phyloP scores from a whole-genome alignment of 352 stramenopile species.

The Phytophthora boehmeriae region DNA sequence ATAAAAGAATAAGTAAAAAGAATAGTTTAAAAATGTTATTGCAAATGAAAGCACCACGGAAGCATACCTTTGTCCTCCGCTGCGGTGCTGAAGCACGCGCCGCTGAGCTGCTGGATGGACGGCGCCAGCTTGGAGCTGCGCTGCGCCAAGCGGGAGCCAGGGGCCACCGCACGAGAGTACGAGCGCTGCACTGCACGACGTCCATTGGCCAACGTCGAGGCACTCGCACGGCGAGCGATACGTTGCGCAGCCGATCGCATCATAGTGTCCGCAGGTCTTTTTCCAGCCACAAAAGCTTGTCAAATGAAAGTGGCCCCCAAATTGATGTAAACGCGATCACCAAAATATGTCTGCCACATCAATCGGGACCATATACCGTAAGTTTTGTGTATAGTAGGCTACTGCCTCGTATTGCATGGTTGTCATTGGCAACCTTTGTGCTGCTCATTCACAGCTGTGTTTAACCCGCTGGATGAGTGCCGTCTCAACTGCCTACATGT shows the following conservation, averaged over 20 bases:
- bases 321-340: neutral
- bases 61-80: constrained; percentile 43
- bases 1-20: constrained; percentile 1
- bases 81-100: constrained; percentile 39
- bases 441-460: too few relatives aligned
- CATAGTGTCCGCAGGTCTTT: constrained; percentile 35
- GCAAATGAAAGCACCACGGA: neutral
- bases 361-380: neutral
- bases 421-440: too few relatives aligned
- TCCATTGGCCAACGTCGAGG: constrained; percentile 18
- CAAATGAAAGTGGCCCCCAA: constrained; percentile 8
- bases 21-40: neutral
- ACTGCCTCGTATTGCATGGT: too few relatives aligned
- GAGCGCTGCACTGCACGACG: constrained; percentile 20
- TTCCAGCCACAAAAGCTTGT: constrained; percentile 35
- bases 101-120: constrained; percentile 41
- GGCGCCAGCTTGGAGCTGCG: constrained; percentile 32
- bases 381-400: neutral
- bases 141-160: constrained; percentile 21
- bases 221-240: constrained; percentile 39
- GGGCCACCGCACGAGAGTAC: constrained; percentile 3
- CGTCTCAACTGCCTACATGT: too few relatives aligned
- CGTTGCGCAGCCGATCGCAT: constrained; percentile 56
- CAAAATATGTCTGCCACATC: constrained; percentile 15
- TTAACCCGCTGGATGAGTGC: too few relatives aligned